Percentiles rank a stretch among this genome's conserved stretches.
These are phyloP conservation scores for Colletotrichum caudatum DNA, from an alignment of 2,329 filamentous ascomycete species.

Conservation along the genomic window DNA sequence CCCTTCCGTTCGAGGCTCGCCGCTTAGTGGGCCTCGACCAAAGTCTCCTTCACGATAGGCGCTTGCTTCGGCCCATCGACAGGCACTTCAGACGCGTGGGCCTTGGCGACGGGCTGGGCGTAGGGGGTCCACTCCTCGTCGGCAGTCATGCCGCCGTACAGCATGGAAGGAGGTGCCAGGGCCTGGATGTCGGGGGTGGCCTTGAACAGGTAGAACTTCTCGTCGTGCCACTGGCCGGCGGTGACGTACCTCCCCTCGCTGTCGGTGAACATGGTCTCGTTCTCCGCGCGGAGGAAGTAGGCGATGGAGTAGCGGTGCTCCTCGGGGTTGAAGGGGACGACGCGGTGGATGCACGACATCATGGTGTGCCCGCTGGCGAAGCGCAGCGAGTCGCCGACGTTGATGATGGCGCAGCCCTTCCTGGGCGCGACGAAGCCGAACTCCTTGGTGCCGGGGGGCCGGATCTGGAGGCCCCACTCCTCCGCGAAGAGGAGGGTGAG, in stretches of 20 bases:
- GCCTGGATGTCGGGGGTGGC: constrained; percentile 51
- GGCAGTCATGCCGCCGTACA: constrained; percentile 61
- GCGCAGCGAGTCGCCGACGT: constrained; percentile 70
- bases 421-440: constrained; percentile 67
- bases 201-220: constrained; percentile 53
- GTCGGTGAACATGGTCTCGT: constrained; percentile 68
- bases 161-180: constrained; percentile 61
- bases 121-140: constrained; percentile 39
- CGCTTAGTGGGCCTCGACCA: constrained; percentile 35
- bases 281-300: constrained; percentile 69
- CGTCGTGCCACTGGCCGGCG: constrained; percentile 65
- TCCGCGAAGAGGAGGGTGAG: constrained; percentile 67
- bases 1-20: not conserved
- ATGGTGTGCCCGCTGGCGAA: constrained; percentile 66
- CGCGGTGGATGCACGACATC: constrained; percentile 69
- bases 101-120: constrained; percentile 33
- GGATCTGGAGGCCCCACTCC: constrained; percentile 69
- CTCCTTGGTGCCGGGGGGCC: constrained; percentile 58
- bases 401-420: constrained; percentile 64
- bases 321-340: constrained; percentile 63
- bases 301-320: constrained; percentile 65
- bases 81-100: constrained; percentile 9
- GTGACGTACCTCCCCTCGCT: constrained; percentile 65
- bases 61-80: constrained; percentile 30
- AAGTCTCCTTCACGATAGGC: constrained; percentile 30